These are phyloP conservation scores for Daphne laureola DNA, from an alignment of 441 rosid species.

Conservation along the genomic window DNA sequence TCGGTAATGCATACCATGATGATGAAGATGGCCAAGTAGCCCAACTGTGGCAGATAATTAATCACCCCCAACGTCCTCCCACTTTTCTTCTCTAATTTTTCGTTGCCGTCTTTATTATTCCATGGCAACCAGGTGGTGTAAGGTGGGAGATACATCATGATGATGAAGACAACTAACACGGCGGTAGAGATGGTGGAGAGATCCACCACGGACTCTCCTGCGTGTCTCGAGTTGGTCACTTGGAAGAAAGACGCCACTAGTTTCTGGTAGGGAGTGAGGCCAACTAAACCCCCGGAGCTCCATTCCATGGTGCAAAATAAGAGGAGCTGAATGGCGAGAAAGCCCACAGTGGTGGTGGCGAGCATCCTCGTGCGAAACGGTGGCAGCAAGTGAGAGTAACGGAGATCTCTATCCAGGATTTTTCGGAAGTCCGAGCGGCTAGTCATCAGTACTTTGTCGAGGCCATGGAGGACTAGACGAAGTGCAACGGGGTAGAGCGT, in stretches of 20 bases:
- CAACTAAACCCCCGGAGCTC: conserved; percentile 22
- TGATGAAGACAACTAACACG: conserved; percentile 25
- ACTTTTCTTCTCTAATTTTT: neutral
- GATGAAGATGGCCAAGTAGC: conserved; percentile 25
- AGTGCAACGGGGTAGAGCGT: conserved; percentile 29
- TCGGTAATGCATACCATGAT: conserved; percentile 36
- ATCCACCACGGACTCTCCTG: conserved; percentile 34
- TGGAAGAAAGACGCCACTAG: conserved; percentile 22
- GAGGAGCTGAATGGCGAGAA: conserved; percentile 20
- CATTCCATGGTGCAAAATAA: conserved; percentile 34
- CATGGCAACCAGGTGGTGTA: conserved; percentile 21
- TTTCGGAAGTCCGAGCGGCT: conserved; percentile 17
- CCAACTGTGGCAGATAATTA: conserved; percentile 31
- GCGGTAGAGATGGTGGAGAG: conserved; percentile 33
- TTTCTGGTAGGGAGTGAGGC: conserved; percentile 25
- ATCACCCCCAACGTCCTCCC: too few species aligned
- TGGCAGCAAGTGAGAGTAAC: conserved; percentile 27
- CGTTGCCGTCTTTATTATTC: neutral
- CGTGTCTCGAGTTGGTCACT: conserved; percentile 30
- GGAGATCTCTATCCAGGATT: conserved; percentile 24
- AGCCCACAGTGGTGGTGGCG: conserved; percentile 25
- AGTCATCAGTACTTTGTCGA: conserved; percentile 18
- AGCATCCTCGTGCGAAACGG: conserved; percentile 13
- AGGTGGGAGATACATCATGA: conserved; percentile 51
- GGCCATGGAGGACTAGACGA: conserved; percentile 22